Evolutionary conservation across 2,329 filamentous ascomycete genomes (phyloP), one percentile per base, ranked within the genome.

Genomic region (Arachnomyces sp.): DNA sequence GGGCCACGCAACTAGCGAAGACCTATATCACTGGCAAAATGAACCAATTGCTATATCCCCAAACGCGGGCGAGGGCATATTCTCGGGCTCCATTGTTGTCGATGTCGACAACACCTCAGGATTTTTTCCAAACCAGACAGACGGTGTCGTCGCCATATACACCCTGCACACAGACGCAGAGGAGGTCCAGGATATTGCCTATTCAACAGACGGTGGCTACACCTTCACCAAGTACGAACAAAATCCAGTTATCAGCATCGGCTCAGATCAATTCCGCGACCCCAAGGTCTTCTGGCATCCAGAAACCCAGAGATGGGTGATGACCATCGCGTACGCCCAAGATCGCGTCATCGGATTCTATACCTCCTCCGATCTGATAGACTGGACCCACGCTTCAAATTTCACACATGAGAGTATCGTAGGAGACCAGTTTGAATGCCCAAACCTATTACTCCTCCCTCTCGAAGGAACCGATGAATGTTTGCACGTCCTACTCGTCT

Each of bases 1-100:
- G 80, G 79, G 80, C 7, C 79, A 83, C 51, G 78, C 78, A 2
- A 82, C 78, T 1, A 77, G 72, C 25, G 52, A 60, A 11, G 78
- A 84, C 49, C 61, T 83, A 1, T 82, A 80, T 53, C 72, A 74
- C 44, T 84, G 78, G 79, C 65, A 63, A 1, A 81, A 82, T 44
- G 78, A 82, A 51, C 72, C 73, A 4, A 78, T 82, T 45, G 78
- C 78, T 8, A 60, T 83, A 8, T 72, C 63, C 28, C 71, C 72
- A 0, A 59, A 66, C 13, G 51, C 66, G 12, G 58, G 54, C 1
- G 55, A 62, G 3, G 66, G 55, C 28, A 68, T 76, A 28, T 77
- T 71, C 45, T 74, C 72, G 0, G 74, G 77, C 16, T 78, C 73
- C 15, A 68, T 65, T 6, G 77, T 82, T 1, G 58, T 79, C 12